Evolutionary conservation across 2,329 filamentous ascomycete genomes (phyloP).

Genomic region (Myriosclerotinia curreyana): DNA sequence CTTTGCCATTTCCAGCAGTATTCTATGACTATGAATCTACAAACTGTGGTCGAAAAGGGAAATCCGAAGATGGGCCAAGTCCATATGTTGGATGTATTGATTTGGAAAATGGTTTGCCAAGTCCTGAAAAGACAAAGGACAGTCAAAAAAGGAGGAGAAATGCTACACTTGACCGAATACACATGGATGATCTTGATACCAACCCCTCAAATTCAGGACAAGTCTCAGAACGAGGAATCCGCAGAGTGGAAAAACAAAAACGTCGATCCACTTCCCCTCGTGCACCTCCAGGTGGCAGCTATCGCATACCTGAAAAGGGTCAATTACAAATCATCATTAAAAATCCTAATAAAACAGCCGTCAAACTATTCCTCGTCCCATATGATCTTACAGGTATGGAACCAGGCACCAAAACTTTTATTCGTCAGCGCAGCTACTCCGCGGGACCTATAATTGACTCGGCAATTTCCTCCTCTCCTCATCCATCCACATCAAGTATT

Average conservation of each 20-base stretch:
- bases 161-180: slow-evolving; percentile 26
- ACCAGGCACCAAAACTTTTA: slow-evolving; percentile 89
- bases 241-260: slow-evolving; percentile 54
- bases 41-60: slow-evolving; percentile 55
- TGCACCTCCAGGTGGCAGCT: slow-evolving; percentile 81
- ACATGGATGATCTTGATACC: slow-evolving; percentile 30
- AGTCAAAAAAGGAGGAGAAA: slow-evolving; percentile 42
- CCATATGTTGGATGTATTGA: slow-evolving; percentile 95
- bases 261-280: slow-evolving; percentile 58
- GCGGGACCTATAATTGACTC: slow-evolving; percentile 75
- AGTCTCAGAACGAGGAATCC: slow-evolving; percentile 41
- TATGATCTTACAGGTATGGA: slow-evolving; percentile 94
- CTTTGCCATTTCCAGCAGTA: slow-evolving; percentile 85
- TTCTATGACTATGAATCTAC: slow-evolving; percentile 89
- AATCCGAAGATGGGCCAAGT: slow-evolving; percentile 80
- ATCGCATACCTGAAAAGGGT: slow-evolving; percentile 89
- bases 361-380: slow-evolving; percentile 90
- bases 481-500: slow-evolving; percentile 10
- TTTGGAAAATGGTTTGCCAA: slow-evolving; percentile 73
- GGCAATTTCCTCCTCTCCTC: slow-evolving; percentile 31
- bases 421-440: slow-evolving; percentile 91
- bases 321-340: slow-evolving; percentile 97
- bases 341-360: slow-evolving; percentile 96
- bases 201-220: slow-evolving; percentile 27
- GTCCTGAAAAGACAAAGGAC: slow-evolving; percentile 45